Percentiles rank a stretch among this genome's conserved stretches.
Evolutionary conservation across 2,329 filamentous ascomycete genomes (phyloP).

Genomic region (Ambrosiella cleistominuta): DNA sequence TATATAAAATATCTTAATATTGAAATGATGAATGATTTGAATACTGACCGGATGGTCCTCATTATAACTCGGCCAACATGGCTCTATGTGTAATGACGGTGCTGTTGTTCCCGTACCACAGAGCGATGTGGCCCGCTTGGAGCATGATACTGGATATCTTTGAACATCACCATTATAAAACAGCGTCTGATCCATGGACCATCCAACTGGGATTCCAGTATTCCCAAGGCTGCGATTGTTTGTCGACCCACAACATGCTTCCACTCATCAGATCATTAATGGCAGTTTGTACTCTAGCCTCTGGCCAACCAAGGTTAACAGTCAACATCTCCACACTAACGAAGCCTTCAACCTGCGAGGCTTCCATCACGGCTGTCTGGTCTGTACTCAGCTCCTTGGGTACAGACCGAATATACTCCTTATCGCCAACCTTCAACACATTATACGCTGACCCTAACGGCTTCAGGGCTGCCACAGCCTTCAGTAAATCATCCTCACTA

Average conservation of each 20-base stretch:
- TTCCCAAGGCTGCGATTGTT: conserved; percentile 61
- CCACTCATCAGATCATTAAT: conserved; percentile 79
- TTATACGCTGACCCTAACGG: conserved; percentile 80
- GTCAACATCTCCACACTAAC: conserved; percentile 80
- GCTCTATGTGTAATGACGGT: not conserved
- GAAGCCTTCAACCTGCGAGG: conserved; percentile 74
- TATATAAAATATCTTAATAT: not conserved
- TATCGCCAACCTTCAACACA: conserved; percentile 65
- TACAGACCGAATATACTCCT: conserved; percentile 76
- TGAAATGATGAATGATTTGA: not conserved
- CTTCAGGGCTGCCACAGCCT: conserved; percentile 71
- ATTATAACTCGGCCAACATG: not conserved
- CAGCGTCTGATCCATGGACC: conserved; percentile 21
- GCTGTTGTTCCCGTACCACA: not conserved
- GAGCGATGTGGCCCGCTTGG: not conserved
- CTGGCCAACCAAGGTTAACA: conserved; percentile 71
- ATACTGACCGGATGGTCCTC: not conserved
- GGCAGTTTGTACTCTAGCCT: conserved; percentile 69
- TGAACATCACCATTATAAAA: not conserved
- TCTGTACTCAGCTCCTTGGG: conserved; percentile 92
- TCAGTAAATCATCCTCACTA: conserved; percentile 80
- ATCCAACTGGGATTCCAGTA: conserved; percentile 84
- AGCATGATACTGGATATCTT: not conserved
- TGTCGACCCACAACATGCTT: conserved; percentile 87
- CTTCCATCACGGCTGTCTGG: conserved; percentile 82